Percentiles rank a stretch among this genome's conserved stretches.
These are phyloP conservation scores for Glebionis coronaria DNA, from an alignment of 129 eudicot genomes.

Conservation along the genomic window DNA sequence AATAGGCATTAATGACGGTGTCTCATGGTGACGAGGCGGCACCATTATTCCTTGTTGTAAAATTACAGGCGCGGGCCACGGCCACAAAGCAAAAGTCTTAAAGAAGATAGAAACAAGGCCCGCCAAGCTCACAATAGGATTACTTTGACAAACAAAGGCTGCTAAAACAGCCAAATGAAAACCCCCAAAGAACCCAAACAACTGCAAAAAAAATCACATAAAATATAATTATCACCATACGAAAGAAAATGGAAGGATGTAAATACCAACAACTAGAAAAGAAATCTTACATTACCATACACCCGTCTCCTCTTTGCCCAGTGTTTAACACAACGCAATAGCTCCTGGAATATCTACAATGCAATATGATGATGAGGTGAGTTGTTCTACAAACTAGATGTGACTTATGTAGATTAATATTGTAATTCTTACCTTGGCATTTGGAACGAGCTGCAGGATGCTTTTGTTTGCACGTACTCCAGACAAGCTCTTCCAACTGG, in stretches of 20 bases:
- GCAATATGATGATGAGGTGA: neutral
- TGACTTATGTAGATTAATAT: too few relatives aligned
- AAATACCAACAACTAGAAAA: neutral
- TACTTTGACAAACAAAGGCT: constrained; percentile 50
- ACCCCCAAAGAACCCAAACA: constrained; percentile 62
- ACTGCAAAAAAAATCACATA: constrained; percentile 29
- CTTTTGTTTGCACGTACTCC: constrained; percentile 59
- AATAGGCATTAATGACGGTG: constrained; percentile 48
- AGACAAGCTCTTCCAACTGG: constrained; percentile 58
- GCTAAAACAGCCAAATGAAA: constrained; percentile 58
- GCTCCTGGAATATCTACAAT: constrained; percentile 44
- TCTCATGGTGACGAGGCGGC: constrained; percentile 20
- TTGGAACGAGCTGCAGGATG: constrained; percentile 68
- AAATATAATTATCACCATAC: neutral
- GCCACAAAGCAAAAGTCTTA: constrained; percentile 59
- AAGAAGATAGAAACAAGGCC: constrained; percentile 44
- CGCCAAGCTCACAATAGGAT: constrained; percentile 41
- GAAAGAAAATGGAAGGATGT: constrained; percentile 1
- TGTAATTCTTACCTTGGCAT: constrained; percentile 41
- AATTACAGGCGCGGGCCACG: constrained; percentile 70
- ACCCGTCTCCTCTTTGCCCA: constrained; percentile 80
- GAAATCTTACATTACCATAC: constrained; percentile 61
- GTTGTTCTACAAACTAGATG: too few relatives aligned
- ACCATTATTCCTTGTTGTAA: constrained; percentile 34
- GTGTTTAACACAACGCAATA: constrained; percentile 46